A percentile compares a stretch with the other conserved stretches of the same genome.
Evolutionary conservation across 1,284 basidiomycete genomes (phyloP).

Genomic region (Paramarasmius palmivorus): DNA sequence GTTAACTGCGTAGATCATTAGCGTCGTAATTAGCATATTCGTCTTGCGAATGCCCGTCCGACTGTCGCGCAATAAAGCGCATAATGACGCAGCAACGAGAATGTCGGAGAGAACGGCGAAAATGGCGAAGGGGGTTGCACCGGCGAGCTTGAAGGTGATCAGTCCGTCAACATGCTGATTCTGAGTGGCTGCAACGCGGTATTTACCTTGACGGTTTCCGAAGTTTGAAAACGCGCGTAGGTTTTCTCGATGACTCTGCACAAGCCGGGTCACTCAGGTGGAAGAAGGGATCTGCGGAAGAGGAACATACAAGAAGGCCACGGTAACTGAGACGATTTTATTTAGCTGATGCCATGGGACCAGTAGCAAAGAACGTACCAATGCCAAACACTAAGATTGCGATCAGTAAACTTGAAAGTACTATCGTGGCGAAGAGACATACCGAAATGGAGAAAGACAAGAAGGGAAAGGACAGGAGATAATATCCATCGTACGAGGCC

Average conservation of each 20-base stretch:
- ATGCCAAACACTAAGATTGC: slow-evolving; percentile 4
- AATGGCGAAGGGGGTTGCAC: slow-evolving; percentile 38
- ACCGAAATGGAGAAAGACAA: slow-evolving; percentile 36
- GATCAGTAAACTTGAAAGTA: background rate
- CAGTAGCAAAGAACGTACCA: slow-evolving; percentile 35
- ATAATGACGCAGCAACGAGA: slow-evolving; percentile 34
- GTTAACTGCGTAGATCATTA: slow-evolving; percentile 40
- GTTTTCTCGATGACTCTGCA: slow-evolving; percentile 38
- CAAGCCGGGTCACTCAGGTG: background rate
- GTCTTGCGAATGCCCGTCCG: slow-evolving; percentile 34
- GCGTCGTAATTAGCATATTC: slow-evolving; percentile 30
- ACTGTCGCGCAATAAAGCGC: slow-evolving; percentile 34
- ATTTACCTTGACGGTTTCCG: slow-evolving; percentile 29
- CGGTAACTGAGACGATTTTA: slow-evolving; percentile 14
- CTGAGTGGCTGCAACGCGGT: background rate
- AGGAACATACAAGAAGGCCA: slow-evolving; percentile 28
- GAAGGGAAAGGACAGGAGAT: slow-evolving; percentile 27
- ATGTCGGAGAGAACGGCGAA: slow-evolving; percentile 40
- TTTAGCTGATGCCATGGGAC: slow-evolving; percentile 6
- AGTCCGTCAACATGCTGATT: no score
- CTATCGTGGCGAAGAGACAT: slow-evolving; percentile 1
- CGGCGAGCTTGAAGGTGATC: slow-evolving; percentile 28
- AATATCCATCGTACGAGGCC: slow-evolving; percentile 30
- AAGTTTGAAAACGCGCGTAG: slow-evolving; percentile 28
- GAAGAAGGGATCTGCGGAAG: background rate